Conservation (phyloP, 495 filamentous ascomycete species). For the Podospora didyma region DNA sequence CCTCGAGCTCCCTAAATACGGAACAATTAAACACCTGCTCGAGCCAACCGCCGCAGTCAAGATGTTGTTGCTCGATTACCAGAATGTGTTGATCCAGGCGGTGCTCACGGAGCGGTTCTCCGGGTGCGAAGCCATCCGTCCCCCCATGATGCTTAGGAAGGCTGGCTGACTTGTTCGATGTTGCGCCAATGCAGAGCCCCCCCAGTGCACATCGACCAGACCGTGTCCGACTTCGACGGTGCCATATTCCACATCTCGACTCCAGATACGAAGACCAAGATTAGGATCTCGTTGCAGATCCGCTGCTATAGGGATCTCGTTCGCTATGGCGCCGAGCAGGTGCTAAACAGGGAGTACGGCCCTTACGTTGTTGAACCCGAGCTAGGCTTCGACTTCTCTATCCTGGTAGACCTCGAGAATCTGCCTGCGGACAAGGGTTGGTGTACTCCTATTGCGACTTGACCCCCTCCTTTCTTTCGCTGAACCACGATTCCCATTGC, state of each 20-base stretch:
- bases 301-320: slow-evolving; percentile 92
- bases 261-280: slow-evolving; percentile 85
- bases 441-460: slow-evolving; percentile 2
- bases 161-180: slow-evolving; percentile 6
- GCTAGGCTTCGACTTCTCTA: slow-evolving; percentile 89
- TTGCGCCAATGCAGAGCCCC: slow-evolving; percentile 56
- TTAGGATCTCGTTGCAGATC: slow-evolving; percentile 86
- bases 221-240: slow-evolving; percentile 96
- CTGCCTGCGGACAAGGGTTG: slow-evolving; percentile 72
- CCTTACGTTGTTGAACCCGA: slow-evolving; percentile 85
- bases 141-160: not conserved
- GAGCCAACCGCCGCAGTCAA: slow-evolving; percentile 23
- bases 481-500: slow-evolving; percentile 14
- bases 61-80: slow-evolving; percentile 98
- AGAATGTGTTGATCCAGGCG: slow-evolving; percentile 95
- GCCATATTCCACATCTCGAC: slow-evolving; percentile 98
- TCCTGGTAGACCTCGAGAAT: slow-evolving; percentile 81
- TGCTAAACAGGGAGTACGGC: slow-evolving; percentile 92
- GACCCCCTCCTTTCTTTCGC: not conserved
- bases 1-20: slow-evolving; percentile 6
- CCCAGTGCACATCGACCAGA: slow-evolving; percentile 88
- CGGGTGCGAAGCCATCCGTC: slow-evolving; percentile 52
- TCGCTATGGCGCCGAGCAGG: slow-evolving; percentile 84
- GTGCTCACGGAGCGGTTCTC: slow-evolving; percentile 93
- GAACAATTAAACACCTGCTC: not conserved